These are phyloP conservation scores for Hsuehochloa calcarea DNA, from an alignment of 176 grass and related monocot genomes.

Conservation along the genomic window DNA sequence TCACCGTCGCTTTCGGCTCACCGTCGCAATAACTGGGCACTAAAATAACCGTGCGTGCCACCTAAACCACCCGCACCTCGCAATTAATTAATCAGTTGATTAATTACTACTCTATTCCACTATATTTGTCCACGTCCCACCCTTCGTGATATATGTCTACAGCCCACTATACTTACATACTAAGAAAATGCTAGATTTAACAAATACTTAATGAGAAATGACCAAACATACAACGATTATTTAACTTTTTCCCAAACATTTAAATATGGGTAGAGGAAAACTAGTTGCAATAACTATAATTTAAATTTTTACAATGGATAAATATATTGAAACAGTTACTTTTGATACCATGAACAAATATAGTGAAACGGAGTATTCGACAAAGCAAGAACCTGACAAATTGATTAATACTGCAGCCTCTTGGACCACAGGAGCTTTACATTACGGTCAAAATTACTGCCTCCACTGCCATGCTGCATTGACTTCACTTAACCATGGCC, in stretches of 20 bases:
- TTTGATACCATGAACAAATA: no score
- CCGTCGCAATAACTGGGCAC: conserved; percentile 36
- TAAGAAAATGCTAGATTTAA: no score
- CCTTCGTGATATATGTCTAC: no score
- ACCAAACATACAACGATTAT: no score
- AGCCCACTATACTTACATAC: no score
- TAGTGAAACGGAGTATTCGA: background rate
- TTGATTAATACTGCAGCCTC: background rate
- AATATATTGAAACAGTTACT: no score
- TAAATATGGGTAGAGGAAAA: no score
- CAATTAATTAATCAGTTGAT: conserved; percentile 19
- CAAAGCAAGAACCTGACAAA: background rate
- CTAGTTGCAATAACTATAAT: no score
- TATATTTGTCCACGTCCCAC: no score
- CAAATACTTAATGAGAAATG: no score
- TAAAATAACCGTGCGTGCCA: conserved; percentile 26
- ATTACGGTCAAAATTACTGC: conserved; percentile 14
- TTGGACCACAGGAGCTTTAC: conserved; percentile 15
- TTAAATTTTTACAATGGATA: no score
- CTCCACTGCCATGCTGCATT: background rate
- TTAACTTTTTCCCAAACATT: no score
- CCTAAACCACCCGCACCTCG: conserved; percentile 13
- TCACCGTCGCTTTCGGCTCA: background rate
- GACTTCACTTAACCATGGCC: background rate
- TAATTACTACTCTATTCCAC: background rate